Evolutionary conservation across 2,329 filamentous ascomycete genomes (phyloP).

Genomic region (Ceratocystis alfenasii): DNA sequence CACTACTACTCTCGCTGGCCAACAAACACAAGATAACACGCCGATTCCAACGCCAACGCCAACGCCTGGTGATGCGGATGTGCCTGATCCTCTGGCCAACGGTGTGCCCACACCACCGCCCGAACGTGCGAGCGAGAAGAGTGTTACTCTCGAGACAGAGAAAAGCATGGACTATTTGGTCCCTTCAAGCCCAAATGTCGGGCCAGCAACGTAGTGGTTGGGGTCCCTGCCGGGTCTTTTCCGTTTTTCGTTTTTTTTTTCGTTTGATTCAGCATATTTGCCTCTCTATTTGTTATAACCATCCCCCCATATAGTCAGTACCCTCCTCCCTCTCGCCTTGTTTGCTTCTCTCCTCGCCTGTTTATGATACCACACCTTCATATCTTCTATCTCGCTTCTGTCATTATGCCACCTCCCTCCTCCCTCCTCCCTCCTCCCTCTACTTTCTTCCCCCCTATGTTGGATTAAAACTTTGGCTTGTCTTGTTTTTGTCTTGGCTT

Average conservation of each 20-base stretch:
- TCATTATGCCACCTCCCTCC: background rate
- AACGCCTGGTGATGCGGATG: constrained; percentile 11
- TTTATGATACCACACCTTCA: constrained; percentile 3
- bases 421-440: background rate
- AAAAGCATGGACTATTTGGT: background rate
- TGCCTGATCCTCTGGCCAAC: constrained; percentile 13
- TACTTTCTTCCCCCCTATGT: background rate
- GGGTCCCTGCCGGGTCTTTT: background rate
- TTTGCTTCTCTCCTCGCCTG: constrained; percentile 6
- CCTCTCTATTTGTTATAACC: background rate
- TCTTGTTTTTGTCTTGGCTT: background rate
- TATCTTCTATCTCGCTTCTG: background rate
- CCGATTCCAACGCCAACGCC: constrained; percentile 13
- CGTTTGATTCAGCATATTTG: constrained; percentile 8
- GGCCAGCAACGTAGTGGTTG: too few relatives aligned
- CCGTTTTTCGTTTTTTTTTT: constrained; percentile 11
- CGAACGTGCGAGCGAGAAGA: constrained; percentile 19
- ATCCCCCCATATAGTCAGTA: background rate
- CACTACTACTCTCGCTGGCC: background rate
- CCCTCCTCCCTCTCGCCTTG: background rate
- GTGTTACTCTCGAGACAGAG: constrained; percentile 7
- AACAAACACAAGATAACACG: constrained; percentile 10
- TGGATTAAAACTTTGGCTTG: background rate
- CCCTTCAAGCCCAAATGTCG: background rate
- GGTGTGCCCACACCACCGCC: constrained; percentile 22